Evolutionary conservation across 345 rosid genomes (phyloP).

Genomic region (Citrus maxima): DNA sequence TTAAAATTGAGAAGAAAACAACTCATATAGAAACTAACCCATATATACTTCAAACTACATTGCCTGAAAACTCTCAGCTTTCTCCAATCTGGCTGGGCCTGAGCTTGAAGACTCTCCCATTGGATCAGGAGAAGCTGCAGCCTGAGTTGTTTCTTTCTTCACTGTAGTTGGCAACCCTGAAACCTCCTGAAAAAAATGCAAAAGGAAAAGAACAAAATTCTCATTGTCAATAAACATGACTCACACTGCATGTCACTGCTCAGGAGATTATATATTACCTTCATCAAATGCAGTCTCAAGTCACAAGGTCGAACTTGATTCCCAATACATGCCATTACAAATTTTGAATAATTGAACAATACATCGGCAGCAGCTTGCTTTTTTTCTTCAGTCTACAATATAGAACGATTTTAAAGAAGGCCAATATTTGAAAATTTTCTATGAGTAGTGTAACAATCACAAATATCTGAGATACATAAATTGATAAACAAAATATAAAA

Average conservation of each 20-base stretch:
- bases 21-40: neutral
- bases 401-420: neutral
- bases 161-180: conserved; percentile 85
- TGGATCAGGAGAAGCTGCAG: conserved; percentile 73
- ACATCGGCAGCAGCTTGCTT: conserved; percentile 97
- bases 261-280: conserved; percentile 38
- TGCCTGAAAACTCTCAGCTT: conserved; percentile 58
- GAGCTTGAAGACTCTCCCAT: conserved; percentile 92
- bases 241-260: neutral
- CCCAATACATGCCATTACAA: conserved; percentile 89
- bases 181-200: conserved; percentile 54
- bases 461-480: neutral
- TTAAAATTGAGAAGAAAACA: neutral
- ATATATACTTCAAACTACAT: conserved; percentile 22
- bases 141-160: conserved; percentile 53
- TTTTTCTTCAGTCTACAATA: conserved; percentile 64
- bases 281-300: conserved; percentile 90
- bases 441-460: neutral
- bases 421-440: conserved; percentile 2
- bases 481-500: neutral
- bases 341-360: conserved; percentile 79
- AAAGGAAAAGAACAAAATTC: neutral
- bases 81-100: conserved; percentile 80
- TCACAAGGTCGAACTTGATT: conserved; percentile 83
- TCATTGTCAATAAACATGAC: neutral